Percentiles rank a stretch among this genome's conserved stretches.
Conservation (phyloP, 208 protist genomes). For the Acanthamoeba culbertsoni region DNA sequence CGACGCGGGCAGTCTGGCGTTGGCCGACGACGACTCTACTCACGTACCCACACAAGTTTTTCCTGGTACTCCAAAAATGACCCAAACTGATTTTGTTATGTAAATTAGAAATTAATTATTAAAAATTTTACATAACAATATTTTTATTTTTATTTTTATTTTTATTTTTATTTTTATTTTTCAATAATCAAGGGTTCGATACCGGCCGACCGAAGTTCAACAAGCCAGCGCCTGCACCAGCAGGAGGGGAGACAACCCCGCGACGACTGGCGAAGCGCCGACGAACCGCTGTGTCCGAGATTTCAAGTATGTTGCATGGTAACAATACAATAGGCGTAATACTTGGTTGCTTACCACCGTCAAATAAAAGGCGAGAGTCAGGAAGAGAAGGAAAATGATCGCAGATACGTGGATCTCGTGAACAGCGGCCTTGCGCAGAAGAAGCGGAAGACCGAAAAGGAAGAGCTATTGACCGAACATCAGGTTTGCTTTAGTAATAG, state of each 20-base stretch:
- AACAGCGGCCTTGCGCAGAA: neutral
- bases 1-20: neutral
- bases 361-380: neutral
- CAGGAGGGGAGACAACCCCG: neutral
- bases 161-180: no score
- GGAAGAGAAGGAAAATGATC: neutral
- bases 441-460: neutral
- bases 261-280: neutral
- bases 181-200: neutral
- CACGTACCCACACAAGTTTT: conserved; percentile 5
- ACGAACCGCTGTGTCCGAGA: neutral
- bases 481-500: neutral
- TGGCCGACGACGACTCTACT: neutral
- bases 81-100: neutral
- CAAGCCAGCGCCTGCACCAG: neutral
- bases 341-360: neutral
- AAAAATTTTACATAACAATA: neutral
- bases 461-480: neutral
- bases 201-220: neutral
- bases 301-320: neutral
- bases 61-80: neutral
- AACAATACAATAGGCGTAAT: neutral
- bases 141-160: no score
- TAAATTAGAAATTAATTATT: neutral
- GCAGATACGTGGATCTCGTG: neutral